Percentiles rank a stretch among this genome's conserved stretches.
These are phyloP conservation scores for Hericium rajendrae DNA, from an alignment of 768 basidiomycete species.

Conservation along the genomic window DNA sequence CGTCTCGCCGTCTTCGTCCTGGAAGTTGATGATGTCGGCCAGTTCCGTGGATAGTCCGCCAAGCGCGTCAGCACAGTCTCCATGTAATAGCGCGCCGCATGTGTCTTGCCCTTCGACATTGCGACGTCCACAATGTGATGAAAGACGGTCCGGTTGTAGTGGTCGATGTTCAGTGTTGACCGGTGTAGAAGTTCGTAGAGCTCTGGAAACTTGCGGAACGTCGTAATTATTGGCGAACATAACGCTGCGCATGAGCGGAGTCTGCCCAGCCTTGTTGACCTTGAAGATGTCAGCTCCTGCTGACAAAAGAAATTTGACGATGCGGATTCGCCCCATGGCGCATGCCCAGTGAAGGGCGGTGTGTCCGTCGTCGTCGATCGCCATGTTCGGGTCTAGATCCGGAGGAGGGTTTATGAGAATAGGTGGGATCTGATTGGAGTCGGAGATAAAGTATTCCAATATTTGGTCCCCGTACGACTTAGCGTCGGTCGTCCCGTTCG, in stretches of 20 bases:
- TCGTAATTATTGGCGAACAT: slow-evolving; percentile 99
- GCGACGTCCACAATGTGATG: slow-evolving; percentile 98
- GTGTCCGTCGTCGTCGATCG: slow-evolving; percentile 97
- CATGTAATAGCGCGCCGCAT: slow-evolving; percentile 98
- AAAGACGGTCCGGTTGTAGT: slow-evolving; percentile 93
- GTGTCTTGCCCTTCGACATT: slow-evolving; percentile 94
- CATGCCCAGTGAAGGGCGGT: slow-evolving; percentile 97
- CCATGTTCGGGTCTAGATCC: slow-evolving; percentile 92
- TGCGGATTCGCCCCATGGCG: slow-evolving; percentile 95
- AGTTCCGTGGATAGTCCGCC: slow-evolving; percentile 92
- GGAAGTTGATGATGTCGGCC: slow-evolving; percentile 97
- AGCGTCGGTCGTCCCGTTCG: slow-evolving; percentile 42
- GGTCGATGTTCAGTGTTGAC: slow-evolving; percentile 98
- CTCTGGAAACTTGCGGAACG: slow-evolving; percentile 97
- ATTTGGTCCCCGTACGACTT: slow-evolving; percentile 91
- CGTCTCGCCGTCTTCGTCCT: slow-evolving; percentile 98
- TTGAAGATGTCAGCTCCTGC: slow-evolving; percentile 96
- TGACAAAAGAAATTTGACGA: slow-evolving; percentile 88
- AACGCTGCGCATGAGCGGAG: slow-evolving; percentile 94
- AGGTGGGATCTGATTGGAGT: slow-evolving; percentile 83
- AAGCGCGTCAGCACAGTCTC: slow-evolving; percentile 85
- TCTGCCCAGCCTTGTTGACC: slow-evolving; percentile 94
- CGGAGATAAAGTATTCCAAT: slow-evolving; percentile 97
- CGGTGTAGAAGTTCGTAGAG: slow-evolving; percentile 93
- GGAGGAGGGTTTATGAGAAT: slow-evolving; percentile 80